A percentile compares a stretch with the other conserved stretches of the same genome.
These are phyloP conservation scores for Kingdonia uniflora DNA, from an alignment of 164 flowering plant genomes.

Conservation along the genomic window DNA sequence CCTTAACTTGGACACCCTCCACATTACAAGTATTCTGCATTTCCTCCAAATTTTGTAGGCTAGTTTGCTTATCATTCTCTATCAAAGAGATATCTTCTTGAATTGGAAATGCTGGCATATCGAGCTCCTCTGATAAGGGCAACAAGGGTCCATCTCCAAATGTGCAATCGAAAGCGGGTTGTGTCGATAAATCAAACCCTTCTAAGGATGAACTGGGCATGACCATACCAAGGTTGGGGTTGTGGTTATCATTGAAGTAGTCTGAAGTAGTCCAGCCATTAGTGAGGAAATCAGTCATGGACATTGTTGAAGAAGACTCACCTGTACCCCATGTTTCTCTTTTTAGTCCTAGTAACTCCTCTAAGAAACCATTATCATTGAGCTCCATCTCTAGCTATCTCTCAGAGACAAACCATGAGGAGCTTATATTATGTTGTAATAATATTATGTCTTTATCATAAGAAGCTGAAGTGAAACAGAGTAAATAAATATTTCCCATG, in stretches of 20 bases:
- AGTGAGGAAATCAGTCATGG: conserved; percentile 12
- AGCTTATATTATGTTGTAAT: conserved; percentile 1
- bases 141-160: conserved; percentile 24
- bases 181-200: conserved; percentile 18
- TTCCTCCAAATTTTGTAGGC: conserved; percentile 14
- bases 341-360: conserved; percentile 44
- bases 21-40: conserved; percentile 20
- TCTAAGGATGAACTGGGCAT: conserved; percentile 27
- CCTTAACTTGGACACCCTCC: conserved; percentile 29
- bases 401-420: conserved; percentile 4
- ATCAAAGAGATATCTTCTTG: conserved; percentile 28
- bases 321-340: conserved; percentile 27
- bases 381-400: conserved; percentile 49
- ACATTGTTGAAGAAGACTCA: conserved; percentile 11
- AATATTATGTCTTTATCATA: conserved; percentile 41
- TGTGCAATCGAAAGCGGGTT: conserved; percentile 24
- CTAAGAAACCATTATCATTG: conserved; percentile 38
- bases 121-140: conserved; percentile 22
- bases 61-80: conserved; percentile 4
- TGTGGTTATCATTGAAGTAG: conserved; percentile 30
- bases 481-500: conserved; percentile 12
- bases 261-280: conserved; percentile 30
- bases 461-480: conserved; percentile 37
- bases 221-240: conserved; percentile 13
- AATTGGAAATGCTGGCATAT: conserved; percentile 17